Evolutionary conservation across 2,329 filamentous ascomycete species (phyloP), one percentile per base, ranked within the genome.

Genomic region (Talaromyces sp.): DNA sequence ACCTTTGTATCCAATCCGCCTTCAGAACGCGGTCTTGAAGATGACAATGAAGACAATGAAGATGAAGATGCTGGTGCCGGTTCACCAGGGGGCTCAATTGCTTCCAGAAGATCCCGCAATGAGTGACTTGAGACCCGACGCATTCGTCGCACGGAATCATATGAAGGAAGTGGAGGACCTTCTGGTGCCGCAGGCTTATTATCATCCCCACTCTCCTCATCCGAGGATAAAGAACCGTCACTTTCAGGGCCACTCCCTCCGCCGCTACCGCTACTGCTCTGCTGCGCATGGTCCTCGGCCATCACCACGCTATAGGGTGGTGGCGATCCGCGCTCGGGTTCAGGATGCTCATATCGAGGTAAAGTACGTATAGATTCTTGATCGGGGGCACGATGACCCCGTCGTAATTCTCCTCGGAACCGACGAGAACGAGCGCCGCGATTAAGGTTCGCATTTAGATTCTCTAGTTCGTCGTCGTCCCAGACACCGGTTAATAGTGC

Each of bases 31-130:
- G 56, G 49, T 16, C 56, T 16, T n/a, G 43, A 44, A 7, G 48
- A 49, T 29, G 52, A 47, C 13, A 58, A 53, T 2, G 47, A 36
- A 11, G 20, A 49, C 13, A 58, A 53, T 2, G 47, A 36, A 11
- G 20, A 49, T 2, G 33, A 42, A 1, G 57, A 39, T 1, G 60
- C 58, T 10, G 60, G 61, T 14, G 57, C 58, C 2, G 62, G 62
- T n/a, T 63, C 60, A 0, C 46, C 33, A 7, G 60, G 62, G 14
- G 60, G 56, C 41, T 64, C 62, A 29, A 64, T 51, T 1, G 62
- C 62, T 20, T 64, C 62, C 0, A 64, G 55, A 3, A 64, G 32
- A 39, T 64, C 62, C 3, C 57, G 56, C 14, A 64, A 6, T 1
- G 55, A 50, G 37, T 58, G 56, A n/a, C 40, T 52, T 10, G 54